A percentile compares a stretch with the other conserved stretches of the same genome.
phyloP scores from a whole-genome alignment of 2,329 filamentous ascomycete species.

The Trichoderma simmonsii region DNA sequence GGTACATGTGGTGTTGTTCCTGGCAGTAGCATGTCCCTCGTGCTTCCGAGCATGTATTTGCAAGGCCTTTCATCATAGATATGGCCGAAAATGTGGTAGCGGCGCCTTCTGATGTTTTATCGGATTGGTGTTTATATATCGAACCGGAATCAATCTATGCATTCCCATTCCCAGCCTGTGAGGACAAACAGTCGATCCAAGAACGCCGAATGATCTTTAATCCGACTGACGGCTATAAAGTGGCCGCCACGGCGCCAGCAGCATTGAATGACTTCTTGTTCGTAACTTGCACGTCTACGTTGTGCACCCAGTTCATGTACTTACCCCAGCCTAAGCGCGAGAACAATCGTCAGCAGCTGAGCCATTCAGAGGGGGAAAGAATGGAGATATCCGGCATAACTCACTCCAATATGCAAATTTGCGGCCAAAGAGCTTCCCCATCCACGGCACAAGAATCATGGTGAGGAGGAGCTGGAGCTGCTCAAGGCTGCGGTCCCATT shows the following conservation, averaged over 20 bases:
- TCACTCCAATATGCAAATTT: slow-evolving; percentile 96
- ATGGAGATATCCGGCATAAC: slow-evolving; percentile 28
- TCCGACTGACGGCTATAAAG: slow-evolving; percentile 38
- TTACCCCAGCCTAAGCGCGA: slow-evolving; percentile 71
- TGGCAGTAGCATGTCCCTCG: neutral
- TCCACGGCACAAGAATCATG: slow-evolving; percentile 91
- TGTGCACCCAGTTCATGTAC: slow-evolving; percentile 92
- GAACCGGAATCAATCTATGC: neutral
- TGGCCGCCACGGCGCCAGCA: slow-evolving; percentile 58
- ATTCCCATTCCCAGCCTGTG: neutral
- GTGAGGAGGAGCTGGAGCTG: slow-evolving; percentile 90
- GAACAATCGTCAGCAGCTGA: neutral
- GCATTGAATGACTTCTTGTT: slow-evolving; percentile 62
- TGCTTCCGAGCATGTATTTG: neutral
- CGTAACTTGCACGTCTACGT: slow-evolving; percentile 66
- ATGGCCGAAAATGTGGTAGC: neutral
- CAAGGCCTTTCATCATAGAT: neutral
- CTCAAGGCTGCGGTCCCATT: slow-evolving; percentile 93
- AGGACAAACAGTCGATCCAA: neutral
- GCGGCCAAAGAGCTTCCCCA: slow-evolving; percentile 91
- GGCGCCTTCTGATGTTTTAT: neutral
- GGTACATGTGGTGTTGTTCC: neutral
- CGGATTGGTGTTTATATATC: neutral
- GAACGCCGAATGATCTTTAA: neutral
- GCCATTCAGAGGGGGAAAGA: neutral